Evolutionary conservation across 768 basidiomycete species (phyloP).

Genomic region (Suillus brevipes): DNA sequence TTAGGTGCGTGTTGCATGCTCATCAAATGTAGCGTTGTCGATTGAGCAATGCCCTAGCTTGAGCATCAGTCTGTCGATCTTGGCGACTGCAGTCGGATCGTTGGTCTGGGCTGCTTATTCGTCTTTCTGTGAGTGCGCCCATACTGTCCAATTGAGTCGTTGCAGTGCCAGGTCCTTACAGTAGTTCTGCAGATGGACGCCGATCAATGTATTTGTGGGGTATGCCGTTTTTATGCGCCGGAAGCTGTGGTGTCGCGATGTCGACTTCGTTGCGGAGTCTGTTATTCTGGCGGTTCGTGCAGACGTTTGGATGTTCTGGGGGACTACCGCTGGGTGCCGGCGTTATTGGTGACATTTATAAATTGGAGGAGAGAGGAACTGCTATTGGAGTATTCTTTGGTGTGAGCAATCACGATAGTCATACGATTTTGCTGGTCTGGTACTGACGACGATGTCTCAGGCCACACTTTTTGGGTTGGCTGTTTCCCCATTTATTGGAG

Average conservation of each 20-base stretch:
- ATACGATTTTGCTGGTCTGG: too few relatives aligned
- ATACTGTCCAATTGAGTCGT: too few relatives aligned
- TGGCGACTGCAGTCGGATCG: slow-evolving; percentile 45
- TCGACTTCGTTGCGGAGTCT: slow-evolving; percentile 46
- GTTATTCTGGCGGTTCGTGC: slow-evolving; percentile 62
- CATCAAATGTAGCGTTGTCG: not conserved
- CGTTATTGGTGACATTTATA: slow-evolving; percentile 24
- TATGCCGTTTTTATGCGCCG: slow-evolving; percentile 58
- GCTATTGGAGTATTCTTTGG: too few relatives aligned
- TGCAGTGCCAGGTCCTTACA: too few relatives aligned
- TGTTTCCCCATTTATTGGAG: too few relatives aligned
- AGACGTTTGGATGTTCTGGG: slow-evolving; percentile 63
- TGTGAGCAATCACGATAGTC: too few relatives aligned
- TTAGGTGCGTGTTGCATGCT: too few relatives aligned
- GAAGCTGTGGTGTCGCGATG: slow-evolving; percentile 58
- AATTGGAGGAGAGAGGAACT: too few relatives aligned
- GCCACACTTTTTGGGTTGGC: too few relatives aligned
- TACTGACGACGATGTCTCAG: too few relatives aligned
- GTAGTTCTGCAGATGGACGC: too few relatives aligned
- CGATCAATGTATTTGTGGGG: slow-evolving; percentile 54
- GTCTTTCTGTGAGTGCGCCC: slow-evolving; percentile 7
- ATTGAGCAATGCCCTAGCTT: slow-evolving; percentile 30
- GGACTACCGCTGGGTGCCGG: slow-evolving; percentile 57
- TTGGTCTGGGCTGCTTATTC: slow-evolving; percentile 54
- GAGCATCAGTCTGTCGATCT: slow-evolving; percentile 52